phyloP scores from a whole-genome alignment of 2,329 filamentous ascomycete species.

The Pseudogymnoascus sp. region DNA sequence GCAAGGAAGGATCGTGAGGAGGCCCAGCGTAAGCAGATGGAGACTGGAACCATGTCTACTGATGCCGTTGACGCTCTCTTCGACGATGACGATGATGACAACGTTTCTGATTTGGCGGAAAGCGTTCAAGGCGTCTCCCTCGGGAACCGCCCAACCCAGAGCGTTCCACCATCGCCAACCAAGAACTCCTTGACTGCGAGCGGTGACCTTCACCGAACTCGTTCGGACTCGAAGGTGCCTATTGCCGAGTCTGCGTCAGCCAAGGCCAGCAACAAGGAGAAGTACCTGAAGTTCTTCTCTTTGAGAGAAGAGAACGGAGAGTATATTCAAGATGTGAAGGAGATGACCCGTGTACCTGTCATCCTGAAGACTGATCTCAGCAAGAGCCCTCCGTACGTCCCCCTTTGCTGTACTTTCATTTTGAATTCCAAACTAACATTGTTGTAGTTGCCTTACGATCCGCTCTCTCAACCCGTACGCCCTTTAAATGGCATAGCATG shows the following conservation, averaged over 20 bases:
- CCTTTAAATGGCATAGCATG: constrained; percentile 32
- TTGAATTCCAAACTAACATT: constrained; percentile 30
- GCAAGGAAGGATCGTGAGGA: constrained; percentile 82
- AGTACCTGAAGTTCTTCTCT: constrained; percentile 83
- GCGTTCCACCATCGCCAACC: constrained; percentile 83
- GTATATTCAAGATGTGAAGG: constrained; percentile 95
- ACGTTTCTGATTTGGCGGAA: constrained; percentile 77
- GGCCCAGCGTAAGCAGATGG: constrained; percentile 83
- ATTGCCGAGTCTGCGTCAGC: constrained; percentile 61
- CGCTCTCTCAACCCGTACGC: constrained; percentile 75
- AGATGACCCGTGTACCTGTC: constrained; percentile 96
- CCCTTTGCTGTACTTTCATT: background rate
- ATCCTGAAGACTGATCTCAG: constrained; percentile 95
- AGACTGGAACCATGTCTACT: constrained; percentile 87
- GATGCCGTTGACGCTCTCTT: constrained; percentile 94
- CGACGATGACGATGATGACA: constrained; percentile 81
- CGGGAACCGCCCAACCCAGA: constrained; percentile 83
- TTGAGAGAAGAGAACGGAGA: constrained; percentile 88
- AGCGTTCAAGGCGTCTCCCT: constrained; percentile 86
- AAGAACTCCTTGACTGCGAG: constrained; percentile 59
- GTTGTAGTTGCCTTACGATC: constrained; percentile 66
- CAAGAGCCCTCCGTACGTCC: constrained; percentile 97
- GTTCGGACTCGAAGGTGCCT: constrained; percentile 87
- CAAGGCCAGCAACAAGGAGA: constrained; percentile 87
- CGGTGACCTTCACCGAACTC: constrained; percentile 71